Base-by-base conservation (phyloP, 2,329 filamentous ascomycete species). In the Epichloe amarillans region DNA sequence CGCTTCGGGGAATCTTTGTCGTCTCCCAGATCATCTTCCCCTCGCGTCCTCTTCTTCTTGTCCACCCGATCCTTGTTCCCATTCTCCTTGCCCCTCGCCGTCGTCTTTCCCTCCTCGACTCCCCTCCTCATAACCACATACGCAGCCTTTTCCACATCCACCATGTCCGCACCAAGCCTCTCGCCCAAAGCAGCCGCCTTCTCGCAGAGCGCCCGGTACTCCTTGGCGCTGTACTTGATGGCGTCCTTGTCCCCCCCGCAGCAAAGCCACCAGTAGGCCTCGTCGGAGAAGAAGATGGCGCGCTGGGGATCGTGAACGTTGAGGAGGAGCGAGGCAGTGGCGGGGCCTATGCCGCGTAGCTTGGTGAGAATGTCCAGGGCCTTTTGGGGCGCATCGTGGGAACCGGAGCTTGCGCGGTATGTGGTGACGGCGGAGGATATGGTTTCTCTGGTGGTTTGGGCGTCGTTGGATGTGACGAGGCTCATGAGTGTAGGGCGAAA, bases 211-310 rank as follows among this genome's bases (percentile, higher is more conserved):
- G 68, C 64, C 40, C 69, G 64, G 57, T 89, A 91, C 66, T 90
- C 86, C 57, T 80, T 81, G 19, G 68, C 64, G 41, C 73, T 83
- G 65, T 93, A 93, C 65, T 82, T 85, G 62, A 88, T 82, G 23
- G 69, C 65, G 0, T 60, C 66, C 50, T 69, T 73, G 40, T 69
- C 2, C 6, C 73, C 72, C n/a, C 66, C 63, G 61, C 76, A 44
- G 59, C 78, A 78, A 5, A 84, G 66, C 85, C 85, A 91, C 56
- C 82, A 76, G 61, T 82, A 91, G 3, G 83, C 74, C 65, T 93
- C 87, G 60, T 94, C 88, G 2, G 82, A 85, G 66, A 91, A 91
- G 71, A 91, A 91, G 2, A 86, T 75, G 46, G 82, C 72, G 12
- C 68, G 66, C 0, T 70, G 64, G 0, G 82, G 75, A 53, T 81